Evolutionary conservation across 768 basidiomycete genomes (phyloP).

Genomic region (Tremella mesenterica): DNA sequence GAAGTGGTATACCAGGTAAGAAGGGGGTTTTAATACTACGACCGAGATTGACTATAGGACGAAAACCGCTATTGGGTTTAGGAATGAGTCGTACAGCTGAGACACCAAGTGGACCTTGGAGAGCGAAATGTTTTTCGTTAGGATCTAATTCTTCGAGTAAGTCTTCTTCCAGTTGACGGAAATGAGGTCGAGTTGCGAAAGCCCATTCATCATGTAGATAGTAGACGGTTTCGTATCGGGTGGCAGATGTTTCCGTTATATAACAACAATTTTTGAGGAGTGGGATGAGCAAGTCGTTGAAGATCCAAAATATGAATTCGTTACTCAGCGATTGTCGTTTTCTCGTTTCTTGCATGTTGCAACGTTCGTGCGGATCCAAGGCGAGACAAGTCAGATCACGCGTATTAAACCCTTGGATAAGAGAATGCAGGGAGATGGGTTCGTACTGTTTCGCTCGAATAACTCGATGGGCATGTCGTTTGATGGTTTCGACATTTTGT

Average conservation of each 20-base stretch:
- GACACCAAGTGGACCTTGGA: slow-evolving; percentile 29
- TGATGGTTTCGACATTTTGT: slow-evolving; percentile 11
- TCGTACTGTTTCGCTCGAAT: slow-evolving; percentile 73
- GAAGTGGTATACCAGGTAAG: slow-evolving; percentile 1
- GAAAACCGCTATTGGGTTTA: slow-evolving; percentile 80
- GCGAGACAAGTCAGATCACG: slow-evolving; percentile 71
- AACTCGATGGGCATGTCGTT: slow-evolving; percentile 62
- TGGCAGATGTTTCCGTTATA: slow-evolving; percentile 81
- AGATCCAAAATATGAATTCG: slow-evolving; percentile 91
- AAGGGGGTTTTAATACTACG: slow-evolving; percentile 8
- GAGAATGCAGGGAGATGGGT: slow-evolving; percentile 61
- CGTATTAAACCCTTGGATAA: slow-evolving; percentile 67
- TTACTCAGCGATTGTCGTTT: slow-evolving; percentile 74
- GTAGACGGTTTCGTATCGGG: slow-evolving; percentile 72
- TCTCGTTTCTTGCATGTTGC: slow-evolving; percentile 56
- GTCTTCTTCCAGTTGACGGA: slow-evolving; percentile 60
- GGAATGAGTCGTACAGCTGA: slow-evolving; percentile 61
- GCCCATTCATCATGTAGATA: slow-evolving; percentile 94
- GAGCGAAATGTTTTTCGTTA: slow-evolving; percentile 21
- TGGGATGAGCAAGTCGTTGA: slow-evolving; percentile 72
- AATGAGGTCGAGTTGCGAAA: slow-evolving; percentile 67
- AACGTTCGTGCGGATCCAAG: slow-evolving; percentile 39
- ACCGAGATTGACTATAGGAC: slow-evolving; percentile 82
- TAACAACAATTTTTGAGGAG: slow-evolving; percentile 82
- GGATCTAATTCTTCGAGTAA: slow-evolving; percentile 59